Evolutionary conservation across 2,329 filamentous ascomycete genomes (phyloP).

Genomic region (Apiospora marii): DNA sequence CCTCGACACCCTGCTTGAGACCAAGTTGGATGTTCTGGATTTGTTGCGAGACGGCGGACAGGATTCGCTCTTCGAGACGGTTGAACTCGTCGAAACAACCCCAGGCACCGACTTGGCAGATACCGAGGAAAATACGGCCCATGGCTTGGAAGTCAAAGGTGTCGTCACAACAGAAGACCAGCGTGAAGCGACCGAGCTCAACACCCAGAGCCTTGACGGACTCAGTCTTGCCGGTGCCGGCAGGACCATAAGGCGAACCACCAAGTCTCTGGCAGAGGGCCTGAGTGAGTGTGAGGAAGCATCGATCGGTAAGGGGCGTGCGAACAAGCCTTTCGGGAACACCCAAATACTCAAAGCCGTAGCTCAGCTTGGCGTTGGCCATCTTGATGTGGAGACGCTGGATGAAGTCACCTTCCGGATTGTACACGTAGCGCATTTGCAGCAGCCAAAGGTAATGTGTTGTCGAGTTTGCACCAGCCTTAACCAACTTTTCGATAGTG

Average conservation of each 20-base stretch:
- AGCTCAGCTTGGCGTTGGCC: conserved; percentile 94
- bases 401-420: conserved; percentile 79
- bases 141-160: conserved; percentile 99
- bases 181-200: conserved; percentile 94
- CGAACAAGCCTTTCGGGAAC: conserved; percentile 95
- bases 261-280: conserved; percentile 93
- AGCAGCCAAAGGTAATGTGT: conserved; percentile 92
- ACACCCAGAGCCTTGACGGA: conserved; percentile 98
- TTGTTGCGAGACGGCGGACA: conserved; percentile 98
- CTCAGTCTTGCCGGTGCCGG: conserved; percentile 98
- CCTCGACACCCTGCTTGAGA: conserved; percentile 82
- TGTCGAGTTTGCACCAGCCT: conserved; percentile 75
- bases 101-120: conserved; percentile 99
- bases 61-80: conserved; percentile 94
- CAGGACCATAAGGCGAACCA: conserved; percentile 95
- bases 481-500: conserved; percentile 84
- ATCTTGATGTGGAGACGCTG: conserved; percentile 90
- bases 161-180: conserved; percentile 99
- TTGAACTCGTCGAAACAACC: conserved; percentile 99
- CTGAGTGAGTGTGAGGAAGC: conserved; percentile 97
- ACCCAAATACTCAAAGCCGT: conserved; percentile 97
- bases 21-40: conserved; percentile 99
- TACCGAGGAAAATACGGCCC: conserved; percentile 98
- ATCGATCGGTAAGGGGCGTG: conserved; percentile 96
- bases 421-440: conserved; percentile 96